Evolutionary conservation across 805 yeast species (phyloP).

Genomic region (Priceomyces castillae): DNA sequence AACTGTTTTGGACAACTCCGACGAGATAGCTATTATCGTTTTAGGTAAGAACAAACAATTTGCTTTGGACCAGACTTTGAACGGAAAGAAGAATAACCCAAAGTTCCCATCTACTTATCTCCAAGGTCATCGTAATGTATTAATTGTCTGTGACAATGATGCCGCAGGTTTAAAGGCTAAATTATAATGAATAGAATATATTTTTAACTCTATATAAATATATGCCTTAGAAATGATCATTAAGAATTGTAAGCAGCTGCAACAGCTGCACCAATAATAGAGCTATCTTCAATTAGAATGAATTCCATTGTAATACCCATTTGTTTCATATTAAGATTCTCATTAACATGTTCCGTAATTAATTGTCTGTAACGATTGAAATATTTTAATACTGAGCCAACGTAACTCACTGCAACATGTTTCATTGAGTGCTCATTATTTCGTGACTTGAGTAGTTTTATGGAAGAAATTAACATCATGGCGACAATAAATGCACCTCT

Average conservation of each 20-base stretch:
- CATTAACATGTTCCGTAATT: conserved; percentile 22
- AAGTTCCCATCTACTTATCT: conserved; percentile 50
- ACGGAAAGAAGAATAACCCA: conserved; percentile 36
- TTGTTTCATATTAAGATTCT: conserved; percentile 20
- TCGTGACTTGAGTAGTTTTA: conserved; percentile 23
- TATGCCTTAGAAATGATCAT: background rate
- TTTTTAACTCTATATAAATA: conserved; percentile 1
- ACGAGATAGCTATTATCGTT: conserved; percentile 51
- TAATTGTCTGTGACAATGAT: conserved; percentile 47
- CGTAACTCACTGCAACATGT: conserved; percentile 42
- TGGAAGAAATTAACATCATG: conserved; percentile 37
- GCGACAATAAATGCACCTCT: conserved; percentile 48
- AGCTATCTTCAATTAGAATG: conserved; percentile 42
- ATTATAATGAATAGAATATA: conserved; percentile 18
- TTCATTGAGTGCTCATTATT: conserved; percentile 18
- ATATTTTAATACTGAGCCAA: conserved; percentile 51
- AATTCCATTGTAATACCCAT: conserved; percentile 36
- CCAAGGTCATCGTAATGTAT: conserved; percentile 44
- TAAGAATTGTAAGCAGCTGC: conserved; percentile 41
- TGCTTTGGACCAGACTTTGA: conserved; percentile 47
- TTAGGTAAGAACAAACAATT: conserved; percentile 46
- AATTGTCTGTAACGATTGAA: conserved; percentile 37
- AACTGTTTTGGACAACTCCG: conserved; percentile 53
- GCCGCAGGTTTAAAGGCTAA: conserved; percentile 41
- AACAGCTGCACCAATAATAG: conserved; percentile 54